Conservation (phyloP, 2,329 filamentous ascomycete species). For the Verruconis gallopava region DNA sequence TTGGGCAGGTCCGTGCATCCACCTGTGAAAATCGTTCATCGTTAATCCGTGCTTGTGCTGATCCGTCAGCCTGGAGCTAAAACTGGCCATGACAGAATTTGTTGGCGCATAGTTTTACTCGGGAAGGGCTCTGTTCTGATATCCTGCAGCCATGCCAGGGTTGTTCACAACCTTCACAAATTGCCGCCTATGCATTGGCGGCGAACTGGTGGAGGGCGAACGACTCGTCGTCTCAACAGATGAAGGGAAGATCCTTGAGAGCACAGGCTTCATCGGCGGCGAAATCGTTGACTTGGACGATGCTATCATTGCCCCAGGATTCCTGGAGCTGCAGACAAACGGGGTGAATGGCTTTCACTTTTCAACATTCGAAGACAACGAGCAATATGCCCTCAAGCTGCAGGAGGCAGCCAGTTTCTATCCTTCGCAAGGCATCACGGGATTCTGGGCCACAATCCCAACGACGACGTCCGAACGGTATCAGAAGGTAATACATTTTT, state of each 20-base stretch:
- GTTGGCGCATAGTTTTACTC: too few relatives aligned
- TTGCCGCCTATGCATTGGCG: slow-evolving; percentile 30
- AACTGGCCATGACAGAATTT: too few relatives aligned
- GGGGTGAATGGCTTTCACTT: slow-evolving; percentile 42
- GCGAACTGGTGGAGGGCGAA: slow-evolving; percentile 28
- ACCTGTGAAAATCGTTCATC: too few relatives aligned
- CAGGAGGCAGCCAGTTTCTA: slow-evolving; percentile 36
- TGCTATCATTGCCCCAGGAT: slow-evolving; percentile 40
- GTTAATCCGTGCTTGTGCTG: too few relatives aligned
- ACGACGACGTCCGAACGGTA: slow-evolving; percentile 36
- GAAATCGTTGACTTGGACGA: slow-evolving; percentile 36
- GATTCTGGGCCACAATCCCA: slow-evolving; percentile 41
- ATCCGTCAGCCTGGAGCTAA: too few relatives aligned
- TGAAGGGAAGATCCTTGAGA: slow-evolving; percentile 29
- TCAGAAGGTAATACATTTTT: slow-evolving; percentile 23
- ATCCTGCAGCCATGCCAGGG: slow-evolving; percentile 16
- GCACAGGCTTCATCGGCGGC: slow-evolving; percentile 31
- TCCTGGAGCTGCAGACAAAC: slow-evolving; percentile 44
- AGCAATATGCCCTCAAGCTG: slow-evolving; percentile 31
- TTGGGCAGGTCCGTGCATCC: too few relatives aligned
- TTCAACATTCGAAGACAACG: slow-evolving; percentile 33
- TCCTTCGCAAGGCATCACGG: slow-evolving; percentile 38
- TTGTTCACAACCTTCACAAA: slow-evolving; percentile 35
- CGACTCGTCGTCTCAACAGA: slow-evolving; percentile 31
- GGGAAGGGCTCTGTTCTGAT: too few relatives aligned